Evolutionary conservation across 2,329 filamentous ascomycete species (phyloP), one percentile per base, ranked within the genome.

Genomic region (Trichoderma lentiforme): DNA sequence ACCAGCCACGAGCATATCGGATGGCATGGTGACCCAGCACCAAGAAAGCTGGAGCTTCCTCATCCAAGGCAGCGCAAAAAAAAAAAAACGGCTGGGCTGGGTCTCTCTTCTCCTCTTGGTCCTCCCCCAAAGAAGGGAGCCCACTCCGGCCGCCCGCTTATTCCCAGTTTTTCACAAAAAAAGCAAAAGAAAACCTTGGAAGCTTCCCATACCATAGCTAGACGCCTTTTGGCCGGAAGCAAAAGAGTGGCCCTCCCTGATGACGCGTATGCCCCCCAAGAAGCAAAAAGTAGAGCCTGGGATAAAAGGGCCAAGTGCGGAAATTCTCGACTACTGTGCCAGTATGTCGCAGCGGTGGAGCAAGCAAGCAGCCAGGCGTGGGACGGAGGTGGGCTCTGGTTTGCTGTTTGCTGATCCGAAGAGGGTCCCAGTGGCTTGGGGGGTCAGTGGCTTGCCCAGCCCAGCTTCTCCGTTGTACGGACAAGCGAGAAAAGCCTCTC

Each of bases 1-100:
- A 70, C 68, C 43, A 39, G 58, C 68, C 58, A 70, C 58, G 68
- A 70, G 68, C 58, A 61, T 61, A 69, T 61, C 56, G 62, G 36
- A 64, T 71, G 68, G 60, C 24, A 71, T 36, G 56, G 70, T 71
- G 53, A 34, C 53, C 28, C 15, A 39, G 36, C 36, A 39, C 36
- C 14, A 39, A 36, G 34, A 39, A 28, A 32, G 21, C n/a, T 51
- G 43, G 43, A 51, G 43, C 43, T 21, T 21, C n/a, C 43, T 47
- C 43, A 24, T 24, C 43, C 43, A 51, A 51, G 32, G 34, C 34
- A 26, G 36, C 36, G 15, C 6, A 39, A 39, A 36, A 15, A 34
- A 36, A 36, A 36, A 36, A 36, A 36, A 36, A 36, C 34, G 34
- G 34, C 34, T 39, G 28, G 34, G 9, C 14, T 24, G 58, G 43